phyloP scores from a whole-genome alignment of 495 filamentous ascomycete species.

The Geoglossum glabrum region DNA sequence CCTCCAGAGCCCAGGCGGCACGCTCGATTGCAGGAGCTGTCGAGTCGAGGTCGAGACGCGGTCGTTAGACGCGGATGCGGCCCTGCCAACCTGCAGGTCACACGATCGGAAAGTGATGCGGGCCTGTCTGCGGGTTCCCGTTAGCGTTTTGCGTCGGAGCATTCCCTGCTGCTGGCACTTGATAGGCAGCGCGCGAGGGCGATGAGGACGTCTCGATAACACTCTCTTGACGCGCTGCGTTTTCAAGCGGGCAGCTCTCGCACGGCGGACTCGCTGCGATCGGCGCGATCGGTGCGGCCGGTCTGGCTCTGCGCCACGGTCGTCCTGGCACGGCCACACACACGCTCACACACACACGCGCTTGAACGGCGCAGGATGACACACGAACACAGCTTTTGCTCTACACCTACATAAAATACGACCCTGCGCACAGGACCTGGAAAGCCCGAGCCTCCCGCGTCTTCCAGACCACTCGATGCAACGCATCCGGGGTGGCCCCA shows the following conservation, averaged over 20 bases:
- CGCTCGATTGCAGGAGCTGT: neutral
- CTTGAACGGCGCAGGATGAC: neutral
- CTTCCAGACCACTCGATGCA: neutral
- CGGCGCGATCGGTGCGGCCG: too few relatives aligned
- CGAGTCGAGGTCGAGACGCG: neutral
- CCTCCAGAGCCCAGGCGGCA: neutral
- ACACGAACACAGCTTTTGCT: neutral
- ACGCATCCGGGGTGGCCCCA: neutral
- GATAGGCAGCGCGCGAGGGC: neutral
- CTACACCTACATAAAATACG: neutral
- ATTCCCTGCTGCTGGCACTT: neutral
- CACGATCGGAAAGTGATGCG: neutral
- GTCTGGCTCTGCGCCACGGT: too few relatives aligned
- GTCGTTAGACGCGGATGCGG: neutral
- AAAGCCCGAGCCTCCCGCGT: neutral
- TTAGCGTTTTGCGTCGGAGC: neutral
- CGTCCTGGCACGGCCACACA: too few relatives aligned
- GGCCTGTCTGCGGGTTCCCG: neutral
- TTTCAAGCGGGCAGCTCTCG: neutral
- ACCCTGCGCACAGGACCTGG: neutral
- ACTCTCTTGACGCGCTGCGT: neutral
- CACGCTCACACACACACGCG: too few relatives aligned
- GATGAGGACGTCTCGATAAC: neutral
- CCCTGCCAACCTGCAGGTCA: neutral
- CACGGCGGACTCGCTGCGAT: too few relatives aligned